Conservation (phyloP, 768 basidiomycete species). For the Ramaria rubella region DNA sequence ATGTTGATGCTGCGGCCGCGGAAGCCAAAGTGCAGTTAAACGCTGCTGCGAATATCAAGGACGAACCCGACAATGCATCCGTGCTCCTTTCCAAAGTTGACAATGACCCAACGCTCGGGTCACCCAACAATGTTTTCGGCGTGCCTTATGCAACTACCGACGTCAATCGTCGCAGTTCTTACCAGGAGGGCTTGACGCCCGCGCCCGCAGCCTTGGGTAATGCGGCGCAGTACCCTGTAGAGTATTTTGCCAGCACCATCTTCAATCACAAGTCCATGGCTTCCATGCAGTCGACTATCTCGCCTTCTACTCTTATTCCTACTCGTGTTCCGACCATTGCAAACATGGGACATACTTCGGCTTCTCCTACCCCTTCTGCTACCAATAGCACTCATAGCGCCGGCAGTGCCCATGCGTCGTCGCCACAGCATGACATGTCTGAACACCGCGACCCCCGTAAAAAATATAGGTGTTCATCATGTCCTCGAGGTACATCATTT, state of each 20-base stretch:
- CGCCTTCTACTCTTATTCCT: conserved; percentile 7
- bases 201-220: not conserved
- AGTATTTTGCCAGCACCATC: conserved; percentile 6
- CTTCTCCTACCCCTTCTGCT: conserved; percentile 4
- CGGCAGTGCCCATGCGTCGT: conserved; percentile 21
- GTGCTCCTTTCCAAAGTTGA: conserved; percentile 3
- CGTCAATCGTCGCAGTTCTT: conserved; percentile 5
- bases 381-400: not conserved
- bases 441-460: conserved; percentile 59
- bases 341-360: not conserved
- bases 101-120: not conserved
- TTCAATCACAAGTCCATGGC: conserved; percentile 3
- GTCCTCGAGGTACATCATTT: conserved; percentile 55
- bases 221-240: conserved; percentile 4
- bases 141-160: not conserved
- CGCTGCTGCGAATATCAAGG: conserved; percentile 9
- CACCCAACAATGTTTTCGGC: not conserved
- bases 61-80: not conserved
- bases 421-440: conserved; percentile 36
- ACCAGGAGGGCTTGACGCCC: conserved; percentile 1
- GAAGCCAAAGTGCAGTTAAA: conserved; percentile 20
- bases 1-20: conserved; percentile 43
- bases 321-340: not conserved
- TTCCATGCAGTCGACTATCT: conserved; percentile 10
- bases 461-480: conserved; percentile 70